These are phyloP conservation scores for Saturnispora hagleri DNA, from an alignment of 805 yeast genomes.

Conservation along the genomic window DNA sequence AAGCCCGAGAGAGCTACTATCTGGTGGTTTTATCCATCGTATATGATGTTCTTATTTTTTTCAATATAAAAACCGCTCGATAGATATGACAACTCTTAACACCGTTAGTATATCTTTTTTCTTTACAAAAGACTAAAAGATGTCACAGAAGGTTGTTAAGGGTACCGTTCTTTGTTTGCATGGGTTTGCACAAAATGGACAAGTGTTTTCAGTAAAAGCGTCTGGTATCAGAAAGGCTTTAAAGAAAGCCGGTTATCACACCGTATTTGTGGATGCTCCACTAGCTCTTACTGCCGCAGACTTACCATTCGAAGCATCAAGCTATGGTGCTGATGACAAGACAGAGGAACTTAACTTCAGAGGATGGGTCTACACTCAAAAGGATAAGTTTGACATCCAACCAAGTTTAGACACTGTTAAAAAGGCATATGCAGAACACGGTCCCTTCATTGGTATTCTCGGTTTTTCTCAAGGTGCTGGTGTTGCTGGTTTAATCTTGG, in stretches of 20 bases:
- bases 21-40: neutral
- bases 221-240: slow-evolving; percentile 79
- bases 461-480: slow-evolving; percentile 97
- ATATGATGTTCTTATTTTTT: neutral
- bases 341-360: slow-evolving; percentile 26
- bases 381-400: slow-evolving; percentile 26
- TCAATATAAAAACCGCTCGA: neutral
- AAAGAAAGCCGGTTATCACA: slow-evolving; percentile 51
- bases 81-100: neutral
- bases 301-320: slow-evolving; percentile 54
- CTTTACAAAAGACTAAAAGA: neutral
- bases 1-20: neutral
- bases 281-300: slow-evolving; percentile 54
- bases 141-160: slow-evolving; percentile 21
- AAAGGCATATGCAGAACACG: slow-evolving; percentile 43
- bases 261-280: slow-evolving; percentile 78
- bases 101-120: neutral
- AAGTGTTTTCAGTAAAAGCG: slow-evolving; percentile 78
- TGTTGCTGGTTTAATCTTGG: slow-evolving; percentile 60
- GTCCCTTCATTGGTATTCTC: slow-evolving; percentile 80
- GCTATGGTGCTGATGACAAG: slow-evolving; percentile 37
- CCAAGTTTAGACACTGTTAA: slow-evolving; percentile 43
- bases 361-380: slow-evolving; percentile 68
- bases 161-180: slow-evolving; percentile 74
- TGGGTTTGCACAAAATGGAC: slow-evolving; percentile 82